Conservation (phyloP, 495 filamentous ascomycete genomes). For the Talaromyces trachyspermus region DNA sequence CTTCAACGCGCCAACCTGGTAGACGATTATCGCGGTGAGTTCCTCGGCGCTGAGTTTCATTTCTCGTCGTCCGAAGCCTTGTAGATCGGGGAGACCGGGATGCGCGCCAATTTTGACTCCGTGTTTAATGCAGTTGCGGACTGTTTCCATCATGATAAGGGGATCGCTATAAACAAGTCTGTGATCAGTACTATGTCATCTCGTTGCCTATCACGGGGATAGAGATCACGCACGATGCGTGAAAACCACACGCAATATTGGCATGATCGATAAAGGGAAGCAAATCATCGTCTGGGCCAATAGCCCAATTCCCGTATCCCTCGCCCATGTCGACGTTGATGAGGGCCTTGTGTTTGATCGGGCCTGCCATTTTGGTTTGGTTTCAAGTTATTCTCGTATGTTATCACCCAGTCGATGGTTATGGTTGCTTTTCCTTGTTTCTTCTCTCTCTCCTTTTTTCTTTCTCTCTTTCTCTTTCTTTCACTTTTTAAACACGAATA, state of each 20-base stretch:
- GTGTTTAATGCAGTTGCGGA: constrained; percentile 47
- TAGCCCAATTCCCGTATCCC: constrained; percentile 40
- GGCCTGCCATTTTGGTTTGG: constrained; percentile 22
- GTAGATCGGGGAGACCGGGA: constrained; percentile 53
- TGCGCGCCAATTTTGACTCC: constrained; percentile 50
- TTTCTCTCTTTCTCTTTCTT: too few species aligned
- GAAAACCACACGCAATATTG: constrained; percentile 59
- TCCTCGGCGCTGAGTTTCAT: constrained; percentile 50
- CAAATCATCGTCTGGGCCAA: constrained; percentile 50
- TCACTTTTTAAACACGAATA: too few species aligned
- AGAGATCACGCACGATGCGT: constrained; percentile 26
- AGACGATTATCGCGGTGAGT: constrained; percentile 47
- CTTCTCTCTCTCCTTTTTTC: too few species aligned
- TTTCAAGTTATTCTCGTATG: not conserved
- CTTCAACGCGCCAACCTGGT: constrained; percentile 52
- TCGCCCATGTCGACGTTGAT: constrained; percentile 49
- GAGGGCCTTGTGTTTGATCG: constrained; percentile 40
- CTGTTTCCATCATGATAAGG: constrained; percentile 51
- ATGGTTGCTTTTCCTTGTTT: too few species aligned
- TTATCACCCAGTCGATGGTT: not conserved
- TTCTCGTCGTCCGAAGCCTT: constrained; percentile 54
- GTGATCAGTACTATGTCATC: not conserved
- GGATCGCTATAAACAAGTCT: constrained; percentile 41
- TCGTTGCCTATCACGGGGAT: not conserved
- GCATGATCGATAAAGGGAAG: constrained; percentile 52